A percentile compares a stretch with the other conserved stretches of the same genome.
These are phyloP conservation scores for Pseudozyma pruni DNA, from an alignment of 1,284 basidiomycete species.

Conservation along the genomic window DNA sequence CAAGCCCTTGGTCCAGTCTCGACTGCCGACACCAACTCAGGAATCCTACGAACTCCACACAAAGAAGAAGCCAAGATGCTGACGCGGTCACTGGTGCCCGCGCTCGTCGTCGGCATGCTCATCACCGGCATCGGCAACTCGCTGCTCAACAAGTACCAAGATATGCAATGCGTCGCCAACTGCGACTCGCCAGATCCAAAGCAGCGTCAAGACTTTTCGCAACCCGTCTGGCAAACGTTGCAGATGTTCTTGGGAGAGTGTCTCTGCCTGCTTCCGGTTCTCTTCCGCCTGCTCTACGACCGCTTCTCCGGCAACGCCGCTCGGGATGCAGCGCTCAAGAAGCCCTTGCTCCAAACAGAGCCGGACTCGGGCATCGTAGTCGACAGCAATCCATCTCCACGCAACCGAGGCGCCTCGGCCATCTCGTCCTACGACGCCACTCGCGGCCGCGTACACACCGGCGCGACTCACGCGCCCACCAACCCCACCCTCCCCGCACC, in stretches of 20 bases:
- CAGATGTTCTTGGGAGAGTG: constrained; percentile 69
- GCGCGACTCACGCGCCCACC: constrained; percentile 47
- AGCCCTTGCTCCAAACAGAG: constrained; percentile 34
- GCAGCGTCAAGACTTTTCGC: constrained; percentile 53
- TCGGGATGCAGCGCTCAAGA: constrained; percentile 41
- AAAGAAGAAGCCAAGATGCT: constrained; percentile 47
- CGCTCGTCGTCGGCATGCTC: constrained; percentile 71
- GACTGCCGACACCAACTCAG: no score
- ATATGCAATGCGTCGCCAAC: constrained; percentile 69
- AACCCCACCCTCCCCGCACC: constrained; percentile 33
- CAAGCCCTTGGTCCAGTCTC: no score
- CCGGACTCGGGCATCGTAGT: constrained; percentile 48
- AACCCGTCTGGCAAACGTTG: constrained; percentile 67
- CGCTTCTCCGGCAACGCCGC: constrained; percentile 17
- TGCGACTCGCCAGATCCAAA: constrained; percentile 59
- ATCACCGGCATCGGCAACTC: constrained; percentile 69
- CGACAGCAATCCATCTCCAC: constrained; percentile 25
- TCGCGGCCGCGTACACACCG: constrained; percentile 35
- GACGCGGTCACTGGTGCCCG: constrained; percentile 57
- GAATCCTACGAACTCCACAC: no score
- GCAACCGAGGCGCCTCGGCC: constrained; percentile 17
- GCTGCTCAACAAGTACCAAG: constrained; percentile 67
- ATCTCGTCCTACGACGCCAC: constrained; percentile 46
- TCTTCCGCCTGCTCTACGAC: constrained; percentile 30
- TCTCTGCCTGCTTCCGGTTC: constrained; percentile 61